These are phyloP conservation scores for Xylariomycetidae sp. DNA, from an alignment of 2,329 filamentous ascomycete species.

Conservation along the genomic window DNA sequence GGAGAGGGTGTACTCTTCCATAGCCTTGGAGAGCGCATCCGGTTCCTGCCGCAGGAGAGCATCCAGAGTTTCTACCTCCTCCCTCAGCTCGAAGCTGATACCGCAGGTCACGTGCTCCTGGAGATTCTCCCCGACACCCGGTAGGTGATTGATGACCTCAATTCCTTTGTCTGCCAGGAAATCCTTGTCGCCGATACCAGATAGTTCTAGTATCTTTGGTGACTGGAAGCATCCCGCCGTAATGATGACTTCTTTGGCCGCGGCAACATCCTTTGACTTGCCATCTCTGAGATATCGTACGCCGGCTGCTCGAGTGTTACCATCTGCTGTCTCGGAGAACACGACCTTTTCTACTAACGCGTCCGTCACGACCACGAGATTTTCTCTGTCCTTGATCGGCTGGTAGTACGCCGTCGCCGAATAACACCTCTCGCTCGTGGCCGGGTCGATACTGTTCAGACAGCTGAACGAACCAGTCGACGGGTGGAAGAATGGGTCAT, in stretches of 20 bases:
- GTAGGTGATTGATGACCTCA: constrained; percentile 8
- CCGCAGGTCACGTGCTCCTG: constrained; percentile 16
- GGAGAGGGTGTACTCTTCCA: constrained; percentile 7
- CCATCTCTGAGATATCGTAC: constrained; percentile 3
- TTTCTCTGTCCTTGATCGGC: constrained; percentile 6
- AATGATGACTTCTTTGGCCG: constrained; percentile 9
- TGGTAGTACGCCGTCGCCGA: constrained; percentile 6
- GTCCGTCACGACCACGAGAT: constrained; percentile 4
- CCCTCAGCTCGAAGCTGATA: constrained; percentile 8
- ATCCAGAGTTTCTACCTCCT: constrained; percentile 11
- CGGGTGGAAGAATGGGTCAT: not conserved
- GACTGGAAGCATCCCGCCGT: constrained; percentile 9
- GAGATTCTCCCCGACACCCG: constrained; percentile 16
- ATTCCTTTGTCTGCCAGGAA: constrained; percentile 4
- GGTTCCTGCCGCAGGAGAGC: constrained; percentile 9
- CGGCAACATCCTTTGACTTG: not conserved
- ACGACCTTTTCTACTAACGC: constrained; percentile 6
- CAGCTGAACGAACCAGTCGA: constrained; percentile 1
- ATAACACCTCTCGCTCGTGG: constrained; percentile 2
- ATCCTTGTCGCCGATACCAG: constrained; percentile 20
- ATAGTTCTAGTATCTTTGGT: constrained; percentile 31
- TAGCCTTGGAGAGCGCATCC: constrained; percentile 6
- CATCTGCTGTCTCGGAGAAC: constrained; percentile 3
- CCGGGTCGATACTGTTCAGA: constrained; percentile 5
- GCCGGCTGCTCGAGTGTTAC: no score